phyloP scores from a whole-genome alignment of 1,284 basidiomycete species.

The Singerocomus inundabilis region DNA sequence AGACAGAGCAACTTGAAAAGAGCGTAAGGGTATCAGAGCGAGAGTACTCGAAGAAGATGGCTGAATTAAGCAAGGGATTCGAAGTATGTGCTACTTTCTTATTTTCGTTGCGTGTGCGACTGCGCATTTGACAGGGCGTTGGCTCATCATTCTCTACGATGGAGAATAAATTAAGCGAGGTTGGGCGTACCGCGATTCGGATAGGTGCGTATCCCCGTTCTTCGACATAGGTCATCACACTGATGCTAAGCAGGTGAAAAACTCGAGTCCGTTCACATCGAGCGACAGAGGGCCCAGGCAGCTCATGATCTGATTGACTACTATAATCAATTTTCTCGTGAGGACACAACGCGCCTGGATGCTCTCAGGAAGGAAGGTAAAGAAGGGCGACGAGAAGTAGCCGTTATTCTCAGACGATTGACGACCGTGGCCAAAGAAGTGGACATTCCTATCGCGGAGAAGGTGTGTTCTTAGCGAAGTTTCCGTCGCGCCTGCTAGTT shows the following conservation, averaged over 20 bases:
- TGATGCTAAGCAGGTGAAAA: constrained; percentile 71
- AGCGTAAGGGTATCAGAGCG: constrained; percentile 87
- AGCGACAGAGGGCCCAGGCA: constrained; percentile 90
- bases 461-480: constrained; percentile 46
- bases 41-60: constrained; percentile 93
- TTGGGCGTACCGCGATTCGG: constrained; percentile 90
- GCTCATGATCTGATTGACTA: constrained; percentile 94
- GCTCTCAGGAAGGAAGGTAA: constrained; percentile 82
- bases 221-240: constrained; percentile 9
- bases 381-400: constrained; percentile 86
- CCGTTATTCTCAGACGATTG: constrained; percentile 85
- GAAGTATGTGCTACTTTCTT: constrained; percentile 54
- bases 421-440: constrained; percentile 91
- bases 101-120: constrained; percentile 5
- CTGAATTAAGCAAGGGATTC: constrained; percentile 89
- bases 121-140: constrained; percentile 55
- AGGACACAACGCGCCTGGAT: constrained; percentile 79
- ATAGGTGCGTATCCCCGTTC: constrained; percentile 61
- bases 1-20: constrained; percentile 90
- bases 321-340: constrained; percentile 90
- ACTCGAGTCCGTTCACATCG: constrained; percentile 91
- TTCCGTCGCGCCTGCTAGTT: background rate
- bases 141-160: constrained; percentile 81
- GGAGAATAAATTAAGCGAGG: constrained; percentile 89
- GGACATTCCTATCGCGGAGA: constrained; percentile 78